A percentile compares a stretch with the other conserved stretches of the same genome.
Evolutionary conservation across 2,329 filamentous ascomycete species (phyloP).

Genomic region (Calonectria pteridis): DNA sequence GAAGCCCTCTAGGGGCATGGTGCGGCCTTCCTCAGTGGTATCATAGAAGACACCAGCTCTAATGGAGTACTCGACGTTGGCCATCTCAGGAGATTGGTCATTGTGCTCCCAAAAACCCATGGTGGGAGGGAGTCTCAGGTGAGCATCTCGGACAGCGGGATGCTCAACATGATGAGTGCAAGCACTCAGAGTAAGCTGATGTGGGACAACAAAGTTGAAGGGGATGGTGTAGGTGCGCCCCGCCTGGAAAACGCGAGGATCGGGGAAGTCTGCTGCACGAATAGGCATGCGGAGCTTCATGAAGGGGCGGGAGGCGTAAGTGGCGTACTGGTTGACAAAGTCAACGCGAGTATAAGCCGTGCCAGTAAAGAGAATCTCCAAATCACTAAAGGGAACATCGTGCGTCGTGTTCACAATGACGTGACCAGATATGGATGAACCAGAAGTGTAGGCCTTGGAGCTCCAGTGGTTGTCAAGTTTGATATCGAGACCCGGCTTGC

Average conservation of each 20-base stretch:
- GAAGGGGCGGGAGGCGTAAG: conserved; percentile 64
- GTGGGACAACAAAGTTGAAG: conserved; percentile 72
- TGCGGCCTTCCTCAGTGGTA: conserved; percentile 35
- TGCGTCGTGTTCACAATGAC: conserved; percentile 59
- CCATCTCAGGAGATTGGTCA: conserved; percentile 68
- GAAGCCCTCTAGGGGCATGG: conserved; percentile 55
- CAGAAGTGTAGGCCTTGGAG: conserved; percentile 68
- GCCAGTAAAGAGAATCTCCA: conserved; percentile 68
- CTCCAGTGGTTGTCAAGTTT: conserved; percentile 65
- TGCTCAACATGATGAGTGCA: conserved; percentile 64
- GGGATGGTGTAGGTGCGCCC: conserved; percentile 63
- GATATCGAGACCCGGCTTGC: conserved; percentile 58
- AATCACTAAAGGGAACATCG: conserved; percentile 62
- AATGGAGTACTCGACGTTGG: conserved; percentile 65
- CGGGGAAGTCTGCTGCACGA: conserved; percentile 59
- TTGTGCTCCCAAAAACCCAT: conserved; percentile 66
- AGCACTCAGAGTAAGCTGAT: conserved; percentile 67
- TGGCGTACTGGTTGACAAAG: conserved; percentile 61
- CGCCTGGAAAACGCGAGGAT: conserved; percentile 60
- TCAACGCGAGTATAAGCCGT: conserved; percentile 64
- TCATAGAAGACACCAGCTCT: conserved; percentile 58
- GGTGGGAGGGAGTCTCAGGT: conserved; percentile 66
- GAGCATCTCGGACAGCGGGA: conserved; percentile 62
- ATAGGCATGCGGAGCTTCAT: conserved; percentile 69
- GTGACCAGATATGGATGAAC: conserved; percentile 63